A percentile compares a stretch with the other conserved stretches of the same genome.
These are phyloP conservation scores for Candida mesenterica DNA, from an alignment of 1,139 yeast genomes.

Conservation along the genomic window DNA sequence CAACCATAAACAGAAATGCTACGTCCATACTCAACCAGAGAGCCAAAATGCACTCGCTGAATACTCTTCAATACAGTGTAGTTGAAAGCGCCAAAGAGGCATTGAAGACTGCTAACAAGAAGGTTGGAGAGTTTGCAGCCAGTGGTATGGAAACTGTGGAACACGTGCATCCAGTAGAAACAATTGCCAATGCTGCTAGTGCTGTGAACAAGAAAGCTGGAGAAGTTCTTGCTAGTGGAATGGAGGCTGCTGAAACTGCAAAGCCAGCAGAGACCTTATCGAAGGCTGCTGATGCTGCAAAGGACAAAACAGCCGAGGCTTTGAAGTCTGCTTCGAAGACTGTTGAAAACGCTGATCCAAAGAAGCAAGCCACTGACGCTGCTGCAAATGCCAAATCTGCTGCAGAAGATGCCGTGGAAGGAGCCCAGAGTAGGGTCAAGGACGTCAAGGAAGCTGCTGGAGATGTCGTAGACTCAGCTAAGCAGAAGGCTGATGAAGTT, in stretches of 20 bases:
- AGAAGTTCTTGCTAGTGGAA: slow-evolving; percentile 34
- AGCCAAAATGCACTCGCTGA: slow-evolving; percentile 5
- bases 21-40: background rate
- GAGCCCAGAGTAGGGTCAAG: slow-evolving; percentile 7
- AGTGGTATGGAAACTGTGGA: slow-evolving; percentile 25
- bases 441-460: slow-evolving; percentile 4
- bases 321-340: slow-evolving; percentile 8
- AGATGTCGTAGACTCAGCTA: slow-evolving; percentile 3
- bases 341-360: slow-evolving; percentile 4
- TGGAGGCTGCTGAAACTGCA: slow-evolving; percentile 29
- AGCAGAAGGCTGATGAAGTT: slow-evolving; percentile 4
- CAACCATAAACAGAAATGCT: too few species aligned
- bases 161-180: slow-evolving; percentile 17
- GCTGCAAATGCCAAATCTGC: slow-evolving; percentile 4
- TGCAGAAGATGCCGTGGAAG: slow-evolving; percentile 4
- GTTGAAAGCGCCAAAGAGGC: slow-evolving; percentile 37
- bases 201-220: slow-evolving; percentile 27
- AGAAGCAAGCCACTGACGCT: slow-evolving; percentile 5
- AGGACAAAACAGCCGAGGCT: slow-evolving; percentile 10
- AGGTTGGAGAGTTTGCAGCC: slow-evolving; percentile 28
- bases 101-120: slow-evolving; percentile 33
- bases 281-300: slow-evolving; percentile 14
- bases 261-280: slow-evolving; percentile 15
- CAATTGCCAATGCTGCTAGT: slow-evolving; percentile 11
- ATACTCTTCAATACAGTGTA: slow-evolving; percentile 24